A percentile compares a stretch with the other conserved stretches of the same genome.
phyloP scores from a whole-genome alignment of 1,284 basidiomycete species.

The Apiotrichum sp. region DNA sequence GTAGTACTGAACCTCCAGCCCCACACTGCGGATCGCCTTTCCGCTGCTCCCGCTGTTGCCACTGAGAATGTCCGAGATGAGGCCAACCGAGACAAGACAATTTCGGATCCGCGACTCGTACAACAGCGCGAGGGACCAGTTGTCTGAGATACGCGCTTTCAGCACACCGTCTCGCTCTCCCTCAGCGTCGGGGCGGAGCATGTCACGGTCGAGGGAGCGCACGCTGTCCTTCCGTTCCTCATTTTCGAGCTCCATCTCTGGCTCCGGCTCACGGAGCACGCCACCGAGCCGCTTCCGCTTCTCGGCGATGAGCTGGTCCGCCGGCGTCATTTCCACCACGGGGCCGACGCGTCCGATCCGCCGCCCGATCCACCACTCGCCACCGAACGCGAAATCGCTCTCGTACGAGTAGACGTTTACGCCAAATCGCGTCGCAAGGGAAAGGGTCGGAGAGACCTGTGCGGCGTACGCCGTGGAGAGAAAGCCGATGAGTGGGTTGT shows the following conservation, averaged over 20 bases:
- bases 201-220: neutral
- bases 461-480: slow-evolving; percentile 87
- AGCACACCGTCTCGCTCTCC: slow-evolving; percentile 61
- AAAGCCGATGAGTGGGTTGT: slow-evolving; percentile 96
- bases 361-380: slow-evolving; percentile 81
- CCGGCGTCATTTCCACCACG: slow-evolving; percentile 11
- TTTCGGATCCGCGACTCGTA: slow-evolving; percentile 92
- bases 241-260: neutral
- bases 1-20: slow-evolving; percentile 87
- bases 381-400: slow-evolving; percentile 90
- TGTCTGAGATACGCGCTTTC: slow-evolving; percentile 81
- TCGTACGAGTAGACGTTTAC: slow-evolving; percentile 97
- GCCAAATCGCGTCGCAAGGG: slow-evolving; percentile 83
- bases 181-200: neutral
- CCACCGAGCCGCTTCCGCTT: slow-evolving; percentile 12
- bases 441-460: slow-evolving; percentile 76
- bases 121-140: slow-evolving; percentile 77
- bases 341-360: slow-evolving; percentile 11
- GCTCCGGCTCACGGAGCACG: slow-evolving; percentile 7
- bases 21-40: slow-evolving; percentile 78
- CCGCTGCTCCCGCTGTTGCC: slow-evolving; percentile 54
- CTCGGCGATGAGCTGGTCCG: slow-evolving; percentile 5
- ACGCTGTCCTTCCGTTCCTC: neutral
- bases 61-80: slow-evolving; percentile 80
- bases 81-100: slow-evolving; percentile 80